Conservation (phyloP, 305 asterid species). For the Stenogyne calaminthoides region DNA sequence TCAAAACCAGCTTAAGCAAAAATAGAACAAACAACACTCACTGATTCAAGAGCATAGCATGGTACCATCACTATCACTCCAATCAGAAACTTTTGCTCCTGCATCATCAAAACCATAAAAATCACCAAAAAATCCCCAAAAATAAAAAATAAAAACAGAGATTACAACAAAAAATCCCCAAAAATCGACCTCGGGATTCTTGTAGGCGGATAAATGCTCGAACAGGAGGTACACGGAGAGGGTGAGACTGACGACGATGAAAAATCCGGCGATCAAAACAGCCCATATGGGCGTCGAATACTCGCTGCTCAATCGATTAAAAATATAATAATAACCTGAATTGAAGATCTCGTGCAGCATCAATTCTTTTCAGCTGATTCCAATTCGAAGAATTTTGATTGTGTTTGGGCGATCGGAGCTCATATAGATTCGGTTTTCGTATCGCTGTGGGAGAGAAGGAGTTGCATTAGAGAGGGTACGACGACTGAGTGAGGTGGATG, state of each 20-base stretch:
- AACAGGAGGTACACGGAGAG: constrained; percentile 76
- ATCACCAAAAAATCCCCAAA: background rate
- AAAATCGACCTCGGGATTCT: constrained; percentile 77
- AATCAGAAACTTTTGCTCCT: constrained; percentile 98
- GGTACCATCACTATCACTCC: constrained; percentile 98
- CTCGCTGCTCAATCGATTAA: constrained; percentile 39
- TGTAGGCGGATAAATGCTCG: constrained; percentile 90
- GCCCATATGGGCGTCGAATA: constrained; percentile 93
- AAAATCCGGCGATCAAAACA: constrained; percentile 66
- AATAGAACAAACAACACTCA: constrained; percentile 28
- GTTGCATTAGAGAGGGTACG: constrained; percentile 39
- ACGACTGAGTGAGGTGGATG: constrained; percentile 34
- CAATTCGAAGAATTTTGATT: constrained; percentile 16
- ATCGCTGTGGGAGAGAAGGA: constrained; percentile 33
- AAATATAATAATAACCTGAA: constrained; percentile 40
- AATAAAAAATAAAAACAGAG: background rate
- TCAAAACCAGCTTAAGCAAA: constrained; percentile 21
- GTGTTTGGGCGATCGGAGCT: constrained; percentile 31
- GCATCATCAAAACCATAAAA: constrained; percentile 32
- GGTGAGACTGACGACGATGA: constrained; percentile 57
- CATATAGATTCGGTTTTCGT: constrained; percentile 33
- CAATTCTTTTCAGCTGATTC: constrained; percentile 44
- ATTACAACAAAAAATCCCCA: background rate
- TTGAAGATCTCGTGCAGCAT: constrained; percentile 54
- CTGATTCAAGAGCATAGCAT: constrained; percentile 92